phyloP scores from a whole-genome alignment of 257 asterid genomes.

The Mitragyna speciosa region DNA sequence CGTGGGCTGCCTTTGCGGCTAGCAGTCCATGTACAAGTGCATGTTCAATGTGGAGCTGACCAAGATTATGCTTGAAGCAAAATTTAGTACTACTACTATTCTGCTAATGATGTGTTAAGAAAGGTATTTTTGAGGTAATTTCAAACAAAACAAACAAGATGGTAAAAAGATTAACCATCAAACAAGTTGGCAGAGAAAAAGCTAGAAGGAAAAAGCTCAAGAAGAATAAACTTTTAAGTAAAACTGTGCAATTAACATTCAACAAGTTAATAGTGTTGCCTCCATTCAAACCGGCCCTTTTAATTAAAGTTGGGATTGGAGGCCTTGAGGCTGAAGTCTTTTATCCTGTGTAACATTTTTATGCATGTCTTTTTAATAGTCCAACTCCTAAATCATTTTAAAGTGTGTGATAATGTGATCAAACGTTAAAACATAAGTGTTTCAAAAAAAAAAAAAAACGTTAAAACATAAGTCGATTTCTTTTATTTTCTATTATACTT shows the following conservation, averaged over 20 bases:
- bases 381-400: no score
- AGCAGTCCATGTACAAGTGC: neutral
- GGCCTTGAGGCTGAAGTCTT: no score
- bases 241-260: neutral
- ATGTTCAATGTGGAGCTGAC: neutral
- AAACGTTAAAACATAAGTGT: no score
- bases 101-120: neutral
- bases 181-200: neutral
- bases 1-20: neutral
- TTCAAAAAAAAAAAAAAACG: no score
- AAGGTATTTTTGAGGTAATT: neutral
- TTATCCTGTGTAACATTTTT: no score
- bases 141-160: neutral
- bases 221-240: neutral
- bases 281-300: neutral
- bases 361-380: no score
- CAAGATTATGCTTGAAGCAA: neutral
- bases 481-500: no score
- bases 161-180: neutral
- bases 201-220: neutral
- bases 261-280: neutral
- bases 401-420: no score
- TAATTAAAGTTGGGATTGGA: no score
- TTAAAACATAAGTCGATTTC: no score
- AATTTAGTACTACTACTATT: no score